A percentile compares a stretch with the other conserved stretches of the same genome.
These are phyloP conservation scores for Licmophora abbreviata DNA, from an alignment of 108 stramenopile species.

Conservation along the genomic window DNA sequence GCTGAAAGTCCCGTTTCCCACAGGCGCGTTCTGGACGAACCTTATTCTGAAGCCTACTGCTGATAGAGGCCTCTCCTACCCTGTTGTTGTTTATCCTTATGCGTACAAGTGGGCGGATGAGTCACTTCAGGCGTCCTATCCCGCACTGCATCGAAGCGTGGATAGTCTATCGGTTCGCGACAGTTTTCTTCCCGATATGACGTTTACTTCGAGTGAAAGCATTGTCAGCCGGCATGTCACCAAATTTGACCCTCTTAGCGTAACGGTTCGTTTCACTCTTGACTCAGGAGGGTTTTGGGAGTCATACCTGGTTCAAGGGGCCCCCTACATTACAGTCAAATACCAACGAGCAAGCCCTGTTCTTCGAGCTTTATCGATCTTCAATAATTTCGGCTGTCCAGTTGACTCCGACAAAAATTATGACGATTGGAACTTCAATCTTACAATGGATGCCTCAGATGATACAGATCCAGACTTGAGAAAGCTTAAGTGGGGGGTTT, in stretches of 20 bases:
- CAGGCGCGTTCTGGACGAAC: constrained; percentile 86
- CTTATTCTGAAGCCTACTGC: constrained; percentile 50
- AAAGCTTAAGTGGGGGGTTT: neutral
- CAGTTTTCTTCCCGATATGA: constrained; percentile 60
- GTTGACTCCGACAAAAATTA: constrained; percentile 14
- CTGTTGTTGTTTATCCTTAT: constrained; percentile 76
- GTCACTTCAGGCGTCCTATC: constrained; percentile 62
- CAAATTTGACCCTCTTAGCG: constrained; percentile 69
- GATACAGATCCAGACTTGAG: constrained; percentile 12
- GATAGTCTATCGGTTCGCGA: constrained; percentile 41
- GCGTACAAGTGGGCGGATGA: constrained; percentile 67
- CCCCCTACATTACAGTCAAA: constrained; percentile 61
- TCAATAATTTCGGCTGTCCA: constrained; percentile 55
- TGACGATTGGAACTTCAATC: neutral
- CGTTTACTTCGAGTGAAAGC: constrained; percentile 38
- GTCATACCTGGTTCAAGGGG: constrained; percentile 72
- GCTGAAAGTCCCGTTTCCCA: constrained; percentile 75
- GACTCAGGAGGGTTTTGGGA: constrained; percentile 37
- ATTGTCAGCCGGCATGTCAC: constrained; percentile 35
- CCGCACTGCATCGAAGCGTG: constrained; percentile 42
- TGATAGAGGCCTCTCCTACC: constrained; percentile 53
- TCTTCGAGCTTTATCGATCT: constrained; percentile 53
- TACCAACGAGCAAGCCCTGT: constrained; percentile 45
- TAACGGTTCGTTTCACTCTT: constrained; percentile 51
- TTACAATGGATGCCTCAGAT: neutral